Conservation (phyloP, 2,329 filamentous ascomycete genomes). For the Clonostachys rosea region DNA sequence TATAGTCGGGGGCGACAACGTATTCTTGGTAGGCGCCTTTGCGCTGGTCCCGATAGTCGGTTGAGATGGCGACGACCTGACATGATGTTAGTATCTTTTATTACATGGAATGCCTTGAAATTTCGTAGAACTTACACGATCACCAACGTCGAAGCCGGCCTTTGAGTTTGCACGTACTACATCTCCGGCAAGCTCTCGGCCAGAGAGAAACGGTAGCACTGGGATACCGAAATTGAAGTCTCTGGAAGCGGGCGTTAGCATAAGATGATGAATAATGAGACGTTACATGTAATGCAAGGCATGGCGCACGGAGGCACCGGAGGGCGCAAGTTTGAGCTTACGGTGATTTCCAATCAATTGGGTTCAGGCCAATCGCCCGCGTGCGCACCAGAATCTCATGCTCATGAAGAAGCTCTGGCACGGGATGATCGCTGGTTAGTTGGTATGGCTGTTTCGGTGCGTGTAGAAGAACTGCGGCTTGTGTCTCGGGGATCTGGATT, state of each 20-base stretch:
- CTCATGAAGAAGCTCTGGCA: conserved; percentile 29
- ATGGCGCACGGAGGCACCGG: neutral
- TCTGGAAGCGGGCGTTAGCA: conserved; percentile 23
- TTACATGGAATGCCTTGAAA: neutral
- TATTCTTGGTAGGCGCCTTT: conserved; percentile 72
- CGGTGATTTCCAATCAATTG: conserved; percentile 74
- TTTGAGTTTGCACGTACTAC: conserved; percentile 39
- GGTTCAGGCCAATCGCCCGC: conserved; percentile 65
- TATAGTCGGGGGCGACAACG: conserved; percentile 59
- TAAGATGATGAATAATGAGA: too few relatives aligned
- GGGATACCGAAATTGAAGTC: conserved; percentile 70
- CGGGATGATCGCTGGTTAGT: conserved; percentile 28
- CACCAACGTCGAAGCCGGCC: conserved; percentile 49
- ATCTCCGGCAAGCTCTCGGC: conserved; percentile 64
- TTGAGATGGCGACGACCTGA: conserved; percentile 61
- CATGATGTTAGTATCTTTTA: neutral
- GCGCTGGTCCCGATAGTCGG: conserved; percentile 67
- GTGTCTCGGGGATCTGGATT: conserved; percentile 9
- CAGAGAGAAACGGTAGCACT: conserved; percentile 62
- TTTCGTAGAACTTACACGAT: conserved; percentile 32
- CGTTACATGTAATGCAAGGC: neutral
- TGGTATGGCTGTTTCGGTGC: conserved; percentile 43
- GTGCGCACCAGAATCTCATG: conserved; percentile 59
- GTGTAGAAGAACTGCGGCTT: conserved; percentile 45
- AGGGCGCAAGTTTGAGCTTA: conserved; percentile 29